Percentiles rank a stretch among this genome's conserved stretches.
phyloP scores from a whole-genome alignment of 495 filamentous ascomycete genomes.

The Podospora australis region DNA sequence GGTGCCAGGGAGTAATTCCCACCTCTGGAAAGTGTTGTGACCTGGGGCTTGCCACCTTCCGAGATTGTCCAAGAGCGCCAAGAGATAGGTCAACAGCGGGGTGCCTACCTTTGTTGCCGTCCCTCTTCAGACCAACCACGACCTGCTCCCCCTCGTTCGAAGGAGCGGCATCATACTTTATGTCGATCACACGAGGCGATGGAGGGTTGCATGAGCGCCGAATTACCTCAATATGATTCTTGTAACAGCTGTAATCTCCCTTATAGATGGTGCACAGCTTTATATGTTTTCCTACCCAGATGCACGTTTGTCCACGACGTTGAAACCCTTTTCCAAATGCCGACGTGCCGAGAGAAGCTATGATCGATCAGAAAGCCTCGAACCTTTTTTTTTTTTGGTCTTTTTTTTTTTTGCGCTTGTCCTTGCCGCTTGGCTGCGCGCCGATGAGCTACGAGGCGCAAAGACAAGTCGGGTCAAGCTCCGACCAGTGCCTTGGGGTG shows the following conservation, averaged over 20 bases:
- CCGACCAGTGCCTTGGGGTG: not conserved
- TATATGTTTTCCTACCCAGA: too few relatives aligned
- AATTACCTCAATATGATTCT: not conserved
- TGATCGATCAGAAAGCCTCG: too few relatives aligned
- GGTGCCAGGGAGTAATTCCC: slow-evolving; percentile 3
- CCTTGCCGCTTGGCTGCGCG: slow-evolving; percentile 7
- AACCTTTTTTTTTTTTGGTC: not conserved
- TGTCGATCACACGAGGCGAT: slow-evolving; percentile 1
- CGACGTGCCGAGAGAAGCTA: slow-evolving; percentile 4
- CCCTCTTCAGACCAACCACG: not conserved
- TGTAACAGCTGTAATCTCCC: too few relatives aligned
- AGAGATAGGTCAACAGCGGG: slow-evolving; percentile 12
- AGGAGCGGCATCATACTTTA: not conserved
- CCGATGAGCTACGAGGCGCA: not conserved
- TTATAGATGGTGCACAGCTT: too few relatives aligned
- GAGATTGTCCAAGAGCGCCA: slow-evolving; percentile 17
- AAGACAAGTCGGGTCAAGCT: slow-evolving; percentile 3
- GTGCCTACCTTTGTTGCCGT: not conserved
- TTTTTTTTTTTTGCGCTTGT: slow-evolving; percentile 6
- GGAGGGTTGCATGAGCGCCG: not conserved
- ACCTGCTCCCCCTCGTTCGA: not conserved
- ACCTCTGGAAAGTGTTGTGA: slow-evolving; percentile 14
- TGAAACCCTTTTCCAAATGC: not conserved
- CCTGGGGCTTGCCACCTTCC: slow-evolving; percentile 19
- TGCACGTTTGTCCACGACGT: not conserved